Evolutionary conservation across 371 early-diverging fungal genomes (phyloP).

Genomic region (Blastocladiella emersonii): DNA sequence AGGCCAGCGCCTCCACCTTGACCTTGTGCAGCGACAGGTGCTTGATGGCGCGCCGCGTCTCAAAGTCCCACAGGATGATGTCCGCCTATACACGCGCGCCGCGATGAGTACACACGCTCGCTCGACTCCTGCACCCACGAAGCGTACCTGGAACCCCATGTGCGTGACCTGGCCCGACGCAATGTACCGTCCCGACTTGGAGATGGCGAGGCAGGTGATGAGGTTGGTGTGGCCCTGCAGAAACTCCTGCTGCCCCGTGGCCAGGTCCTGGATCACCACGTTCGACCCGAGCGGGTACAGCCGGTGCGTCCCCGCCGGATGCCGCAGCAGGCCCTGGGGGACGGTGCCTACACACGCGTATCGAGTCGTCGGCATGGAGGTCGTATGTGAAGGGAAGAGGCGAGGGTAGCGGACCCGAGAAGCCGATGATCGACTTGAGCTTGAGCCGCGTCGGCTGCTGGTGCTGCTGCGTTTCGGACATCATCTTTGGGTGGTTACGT

Average conservation of each 20-base stretch:
- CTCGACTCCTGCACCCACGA: no score
- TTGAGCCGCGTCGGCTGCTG: not conserved
- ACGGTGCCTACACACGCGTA: not conserved
- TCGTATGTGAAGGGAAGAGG: not conserved
- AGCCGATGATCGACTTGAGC: not conserved
- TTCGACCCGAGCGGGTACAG: slow-evolving; percentile 35
- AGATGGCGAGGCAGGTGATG: slow-evolving; percentile 31
- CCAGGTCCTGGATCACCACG: slow-evolving; percentile 26
- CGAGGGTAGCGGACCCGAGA: not conserved
- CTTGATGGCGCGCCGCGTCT: slow-evolving; percentile 15
- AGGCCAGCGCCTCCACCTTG: slow-evolving; percentile 34
- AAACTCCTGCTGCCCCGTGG: slow-evolving; percentile 21
- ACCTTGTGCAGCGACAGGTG: slow-evolving; percentile 36
- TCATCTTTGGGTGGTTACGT: no score
- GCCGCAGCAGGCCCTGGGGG: slow-evolving; percentile 25
- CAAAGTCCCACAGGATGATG: slow-evolving; percentile 42
- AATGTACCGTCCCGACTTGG: slow-evolving; percentile 24
- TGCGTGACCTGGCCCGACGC: slow-evolving; percentile 40
- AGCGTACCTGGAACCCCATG: slow-evolving; percentile 37
- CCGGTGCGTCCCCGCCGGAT: slow-evolving; percentile 31
- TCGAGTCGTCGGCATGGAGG: no score
- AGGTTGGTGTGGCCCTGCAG: slow-evolving; percentile 37
- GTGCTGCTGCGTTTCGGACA: not conserved
- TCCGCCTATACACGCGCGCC: slow-evolving; percentile 22
- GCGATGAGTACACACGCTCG: not conserved